A percentile compares a stretch with the other conserved stretches of the same genome.
Evolutionary conservation across 768 basidiomycete genomes (phyloP).

Genomic region (Hygrocybe coccinea): DNA sequence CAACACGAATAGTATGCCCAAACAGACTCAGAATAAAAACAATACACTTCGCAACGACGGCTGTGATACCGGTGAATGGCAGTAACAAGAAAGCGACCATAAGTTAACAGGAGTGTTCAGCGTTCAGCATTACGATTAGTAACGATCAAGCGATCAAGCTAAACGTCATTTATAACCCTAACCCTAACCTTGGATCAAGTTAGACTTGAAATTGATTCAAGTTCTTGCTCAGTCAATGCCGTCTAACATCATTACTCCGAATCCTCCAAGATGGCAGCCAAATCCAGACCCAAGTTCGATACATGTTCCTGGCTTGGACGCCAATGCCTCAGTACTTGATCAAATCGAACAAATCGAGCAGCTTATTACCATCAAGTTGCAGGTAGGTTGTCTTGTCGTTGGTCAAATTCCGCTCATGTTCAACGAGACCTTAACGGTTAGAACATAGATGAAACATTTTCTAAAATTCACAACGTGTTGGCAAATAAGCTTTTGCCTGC

Average conservation of each 20-base stretch:
- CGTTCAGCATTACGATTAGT: too few relatives aligned
- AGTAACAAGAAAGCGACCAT: too few relatives aligned
- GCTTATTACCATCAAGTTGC: slow-evolving; percentile 85
- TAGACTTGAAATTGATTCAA: too few relatives aligned
- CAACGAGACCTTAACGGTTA: slow-evolving; percentile 24
- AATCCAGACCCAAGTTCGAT: slow-evolving; percentile 60
- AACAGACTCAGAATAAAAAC: too few relatives aligned
- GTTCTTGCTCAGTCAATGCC: too few relatives aligned
- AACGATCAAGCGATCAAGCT: too few relatives aligned
- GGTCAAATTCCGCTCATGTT: background rate
- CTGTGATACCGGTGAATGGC: too few relatives aligned
- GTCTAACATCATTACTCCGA: slow-evolving; percentile 41
- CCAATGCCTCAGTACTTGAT: slow-evolving; percentile 60
- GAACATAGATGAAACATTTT: slow-evolving; percentile 93
- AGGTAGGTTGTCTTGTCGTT: slow-evolving; percentile 44
- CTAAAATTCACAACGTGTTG: slow-evolving; percentile 80
- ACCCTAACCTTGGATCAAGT: too few relatives aligned
- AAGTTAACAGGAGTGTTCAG: too few relatives aligned
- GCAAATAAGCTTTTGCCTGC: slow-evolving; percentile 78
- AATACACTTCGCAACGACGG: too few relatives aligned
- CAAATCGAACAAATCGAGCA: slow-evolving; percentile 97
- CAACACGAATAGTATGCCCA: too few relatives aligned
- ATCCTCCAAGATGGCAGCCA: slow-evolving; percentile 64
- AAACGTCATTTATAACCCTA: too few relatives aligned
- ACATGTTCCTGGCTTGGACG: slow-evolving; percentile 67